Evolutionary conservation across 352 stramenopile species (phyloP), one percentile per base, ranked within the genome.

Genomic region (Globisporangium cylindrosporum): DNA sequence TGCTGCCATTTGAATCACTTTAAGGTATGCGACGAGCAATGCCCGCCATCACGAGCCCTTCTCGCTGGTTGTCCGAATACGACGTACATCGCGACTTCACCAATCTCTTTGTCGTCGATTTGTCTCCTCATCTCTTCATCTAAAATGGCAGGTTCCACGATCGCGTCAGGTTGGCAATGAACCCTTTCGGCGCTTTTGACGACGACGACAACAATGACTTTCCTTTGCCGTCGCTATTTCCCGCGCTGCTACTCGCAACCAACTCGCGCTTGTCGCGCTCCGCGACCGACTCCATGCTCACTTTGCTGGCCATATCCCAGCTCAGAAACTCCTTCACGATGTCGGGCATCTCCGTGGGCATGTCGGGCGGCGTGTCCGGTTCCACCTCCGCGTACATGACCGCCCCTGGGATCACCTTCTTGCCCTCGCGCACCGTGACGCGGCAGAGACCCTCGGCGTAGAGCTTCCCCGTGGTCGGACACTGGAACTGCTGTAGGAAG

Each of bases 401-500:
- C 14, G 73, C 66, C 10, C 71, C 69, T 9, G 67, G 73, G 57
- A 82, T 60, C 27, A 60, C 54, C 34, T 66, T 73, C 10, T 61
- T 62, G 22, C 74, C 66, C 22, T 84, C 36, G 25, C 62, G 66
- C 57, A 80, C 73, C 7, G 70, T 82, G 24, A 71, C 75, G 27
- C 80, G 80, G 24, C 72, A 77, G 15, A 88, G 68, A 0, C 79
- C 81, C 60, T 90, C 82, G 10, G 82, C 82, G 57, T 79, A 88
- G 22, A 89, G 54, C 56, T 80, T 86, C 46, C 78, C 78, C 9
- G 70, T 85, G 9, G 29, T 70, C 9, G 78, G 80, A 48, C 84
- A 86, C 43, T 86, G 72, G 62, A 90, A 89, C 36, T 77, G 74
- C 22, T 91, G 81, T 51, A 84, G 60, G n/a, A 91, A 65, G 68